These are phyloP conservation scores for Cladosporium halotolerans DNA, from an alignment of 2,329 filamentous ascomycete species.

Conservation along the genomic window DNA sequence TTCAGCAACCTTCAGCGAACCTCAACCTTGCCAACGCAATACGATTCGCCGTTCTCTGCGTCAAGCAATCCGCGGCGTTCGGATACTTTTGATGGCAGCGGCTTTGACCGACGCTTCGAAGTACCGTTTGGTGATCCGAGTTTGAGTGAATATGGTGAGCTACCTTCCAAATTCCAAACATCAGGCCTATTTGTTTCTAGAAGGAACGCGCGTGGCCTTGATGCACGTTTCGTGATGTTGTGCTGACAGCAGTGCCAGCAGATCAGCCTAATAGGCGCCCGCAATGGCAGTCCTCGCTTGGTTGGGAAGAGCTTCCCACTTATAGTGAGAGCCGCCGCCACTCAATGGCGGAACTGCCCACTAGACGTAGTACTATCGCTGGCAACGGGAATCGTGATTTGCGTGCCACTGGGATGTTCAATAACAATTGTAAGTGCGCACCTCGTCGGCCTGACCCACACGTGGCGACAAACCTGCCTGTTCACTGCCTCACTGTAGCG, in stretches of 20 bases:
- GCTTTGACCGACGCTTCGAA: constrained; percentile 19
- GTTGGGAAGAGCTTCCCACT: constrained; percentile 56
- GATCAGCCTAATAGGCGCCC: constrained; percentile 24
- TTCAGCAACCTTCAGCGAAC: constrained; percentile 27
- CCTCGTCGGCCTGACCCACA: background rate
- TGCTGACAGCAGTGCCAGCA: constrained; percentile 13
- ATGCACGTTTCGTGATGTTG: background rate
- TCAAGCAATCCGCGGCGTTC: background rate
- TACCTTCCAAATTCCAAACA: background rate
- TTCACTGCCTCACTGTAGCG: constrained; percentile 12
- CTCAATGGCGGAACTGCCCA: constrained; percentile 57
- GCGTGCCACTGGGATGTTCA: background rate
- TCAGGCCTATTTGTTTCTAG: constrained; percentile 29
- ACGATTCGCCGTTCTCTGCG: constrained; percentile 6
- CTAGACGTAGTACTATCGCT: constrained; percentile 30
- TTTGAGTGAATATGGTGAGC: constrained; percentile 20
- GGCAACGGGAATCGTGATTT: background rate
- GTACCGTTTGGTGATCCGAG: constrained; percentile 24
- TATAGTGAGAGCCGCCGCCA: constrained; percentile 70
- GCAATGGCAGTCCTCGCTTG: constrained; percentile 66
- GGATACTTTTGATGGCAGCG: constrained; percentile 3
- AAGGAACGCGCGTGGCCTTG: constrained; percentile 47
- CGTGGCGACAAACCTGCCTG: constrained; percentile 16
- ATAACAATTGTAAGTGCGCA: background rate
- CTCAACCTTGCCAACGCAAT: constrained; percentile 23